Percentiles rank a stretch among this genome's conserved stretches.
phyloP scores from a whole-genome alignment of 2,329 filamentous ascomycete genomes.

The Rhinocladiella similis region DNA sequence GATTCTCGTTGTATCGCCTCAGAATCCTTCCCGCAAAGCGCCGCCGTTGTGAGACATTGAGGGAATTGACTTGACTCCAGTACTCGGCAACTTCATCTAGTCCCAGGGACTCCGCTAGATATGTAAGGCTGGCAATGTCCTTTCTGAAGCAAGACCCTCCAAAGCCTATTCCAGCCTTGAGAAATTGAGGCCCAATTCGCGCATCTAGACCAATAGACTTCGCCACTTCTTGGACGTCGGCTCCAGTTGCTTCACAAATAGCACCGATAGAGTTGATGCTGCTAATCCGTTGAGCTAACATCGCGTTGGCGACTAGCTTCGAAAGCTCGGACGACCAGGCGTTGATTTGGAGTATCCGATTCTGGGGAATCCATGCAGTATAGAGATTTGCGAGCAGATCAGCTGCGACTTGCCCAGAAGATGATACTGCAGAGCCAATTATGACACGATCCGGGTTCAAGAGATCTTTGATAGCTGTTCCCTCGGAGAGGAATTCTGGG shows the following conservation, averaged over 20 bases:
- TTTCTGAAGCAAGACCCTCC: conserved; percentile 82
- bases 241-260: conserved; percentile 74
- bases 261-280: conserved; percentile 81
- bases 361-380: conserved; percentile 66
- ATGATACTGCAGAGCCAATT: conserved; percentile 67
- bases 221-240: conserved; percentile 72
- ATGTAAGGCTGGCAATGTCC: conserved; percentile 72
- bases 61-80: conserved; percentile 71
- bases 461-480: conserved; percentile 71
- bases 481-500: conserved; percentile 78
- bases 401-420: conserved; percentile 62
- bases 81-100: conserved; percentile 72
- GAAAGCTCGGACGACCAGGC: conserved; percentile 76
- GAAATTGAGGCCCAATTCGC: conserved; percentile 70
- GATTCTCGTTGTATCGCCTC: conserved; percentile 65
- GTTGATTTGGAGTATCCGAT: conserved; percentile 70
- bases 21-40: conserved; percentile 69
- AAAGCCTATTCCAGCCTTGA: conserved; percentile 75
- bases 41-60: conserved; percentile 74
- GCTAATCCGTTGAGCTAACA: conserved; percentile 77
- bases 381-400: conserved; percentile 66
- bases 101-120: conserved; percentile 69
- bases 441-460: conserved; percentile 71
- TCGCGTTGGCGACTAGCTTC: conserved; percentile 76
- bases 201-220: conserved; percentile 67